Evolutionary conservation across 805 yeast genomes (phyloP), one percentile per base, ranked within the genome.

Genomic region (Priceomyces castillae): DNA sequence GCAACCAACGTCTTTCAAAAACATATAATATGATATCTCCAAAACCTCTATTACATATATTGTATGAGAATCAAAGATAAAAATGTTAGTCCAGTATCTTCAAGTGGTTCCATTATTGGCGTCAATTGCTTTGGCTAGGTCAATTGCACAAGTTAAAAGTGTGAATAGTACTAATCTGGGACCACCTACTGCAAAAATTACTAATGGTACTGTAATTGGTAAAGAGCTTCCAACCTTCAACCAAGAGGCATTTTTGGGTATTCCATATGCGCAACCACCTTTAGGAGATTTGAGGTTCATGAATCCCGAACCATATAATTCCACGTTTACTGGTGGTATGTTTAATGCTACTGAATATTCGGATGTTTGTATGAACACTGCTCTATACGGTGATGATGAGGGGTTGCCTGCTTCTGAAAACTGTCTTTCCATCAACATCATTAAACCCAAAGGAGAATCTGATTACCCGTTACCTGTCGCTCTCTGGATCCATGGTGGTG

Each of bases 401-500:
- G 37, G 41, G 7, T 30, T 46, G 39, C 40, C 44, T 7, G 48
- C 49, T 39, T 48, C 57, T 17, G 67, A 63, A 43, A 64, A n/a
- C n/a, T n/a, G n/a, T n/a, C n/a, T n/a, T n/a, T n/a, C n/a, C n/a
- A n/a, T n/a, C n/a, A 62, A 61, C 44, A 51, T 63, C 26, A 58
- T 52, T 18, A 48, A 46, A 9, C 65, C 65, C 1, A 16, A 18
- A 9, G 15, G 28, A 4, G 19, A 41, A 3, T 47, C 51, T 4
- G 39, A 45, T 34, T 18, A 38, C 1, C 33, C 48, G 12, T 42
- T 55, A 16, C 73, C 73, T 3, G 64, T 62, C 9, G 52, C 52
- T 34, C 48, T 57, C n/a, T 64, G 65, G 62, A 54, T 67, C 30
- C 66, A 65, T 42, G 73, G 72, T 11, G 72, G 73, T 26, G 60